Base-by-base conservation (phyloP, 192 early-diverging fungal genomes). In the Backusella psychrophila region DNA sequence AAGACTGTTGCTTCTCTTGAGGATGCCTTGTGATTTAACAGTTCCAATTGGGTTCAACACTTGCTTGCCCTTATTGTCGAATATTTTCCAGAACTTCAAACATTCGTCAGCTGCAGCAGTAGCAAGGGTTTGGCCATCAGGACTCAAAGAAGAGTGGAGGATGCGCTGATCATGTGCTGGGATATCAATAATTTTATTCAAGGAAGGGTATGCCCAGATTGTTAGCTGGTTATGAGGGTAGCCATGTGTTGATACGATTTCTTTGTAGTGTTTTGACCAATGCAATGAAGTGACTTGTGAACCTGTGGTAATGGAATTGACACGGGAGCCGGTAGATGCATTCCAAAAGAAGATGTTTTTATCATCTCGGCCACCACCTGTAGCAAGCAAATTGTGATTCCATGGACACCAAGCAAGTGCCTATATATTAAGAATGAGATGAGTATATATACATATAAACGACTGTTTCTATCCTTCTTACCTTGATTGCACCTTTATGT, bases 401-500 rank as follows among this genome's bases (percentile, higher is more conserved):
- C 94, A 97, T 29, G 97, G 96, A 80, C 96, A 96, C 97, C 96
- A 98, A 19, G 97, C 95, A 19, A 98, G 74, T 1, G 96, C 96
- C 93, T 94, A 74, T 8, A 29, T 33, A 33, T 9, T 56, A 29
- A 29, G 21, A n/a, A 21, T n/a, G 26, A 26, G n/a, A 53, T 73
- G 31, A 14, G 7, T 29, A 6, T 34, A n/a, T 15, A 33, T 38
- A 38, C 3, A 56, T 9, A 73, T 70, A 66, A 68, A 87, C 69
- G 33, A 2, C 41, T 19, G 0, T 11, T 38, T n/a, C 3, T 23
- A 4, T 4, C 11, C 42, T 36, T 42, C 36, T 71, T 77, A 94
- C 94, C 85, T 97, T 96, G 5, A 99, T 93, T 7, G 98, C 98
- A 4, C 96, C 96, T 0, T 77, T 84, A 82, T 99, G 98, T 65